A percentile compares a stretch with the other conserved stretches of the same genome.
These are phyloP conservation scores for Cryptosporidium tyzzeri DNA, from an alignment of 169 alveolate genomes.

Conservation along the genomic window DNA sequence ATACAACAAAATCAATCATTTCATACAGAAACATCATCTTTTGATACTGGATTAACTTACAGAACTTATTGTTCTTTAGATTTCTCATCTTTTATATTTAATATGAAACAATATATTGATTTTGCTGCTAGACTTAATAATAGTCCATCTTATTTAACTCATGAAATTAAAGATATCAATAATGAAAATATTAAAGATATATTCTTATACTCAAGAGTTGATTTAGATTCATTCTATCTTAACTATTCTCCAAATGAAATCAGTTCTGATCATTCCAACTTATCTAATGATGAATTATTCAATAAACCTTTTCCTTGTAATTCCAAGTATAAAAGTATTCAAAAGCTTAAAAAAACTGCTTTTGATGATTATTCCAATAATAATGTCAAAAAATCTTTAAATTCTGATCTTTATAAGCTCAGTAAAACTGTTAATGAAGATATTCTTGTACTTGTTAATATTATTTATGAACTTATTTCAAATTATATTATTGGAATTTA, in stretches of 20 bases:
- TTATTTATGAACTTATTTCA: neutral
- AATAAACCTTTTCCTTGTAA: constrained; percentile 45
- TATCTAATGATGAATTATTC: neutral
- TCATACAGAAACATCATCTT: neutral
- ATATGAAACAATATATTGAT: constrained; percentile 14
- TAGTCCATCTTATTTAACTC: neutral
- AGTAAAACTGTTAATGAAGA: constrained; percentile 15
- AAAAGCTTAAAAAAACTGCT: neutral
- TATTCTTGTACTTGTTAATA: constrained; percentile 10
- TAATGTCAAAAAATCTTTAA: neutral
- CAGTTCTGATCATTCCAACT: neutral
- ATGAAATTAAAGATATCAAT: neutral
- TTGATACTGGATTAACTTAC: constrained; percentile 34
- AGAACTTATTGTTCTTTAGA: constrained; percentile 29
- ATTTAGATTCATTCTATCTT: constrained; percentile 24
- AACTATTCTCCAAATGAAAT: constrained; percentile 25
- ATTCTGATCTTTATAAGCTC: neutral
- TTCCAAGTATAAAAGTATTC: neutral
- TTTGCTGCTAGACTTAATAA: neutral
- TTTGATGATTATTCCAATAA: neutral
- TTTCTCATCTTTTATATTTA: constrained; percentile 16
- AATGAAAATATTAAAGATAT: neutral
- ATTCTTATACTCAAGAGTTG: neutral
- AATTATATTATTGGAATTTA: neutral
- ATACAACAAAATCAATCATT: too few species aligned